Evolutionary conservation across 345 rosid species (phyloP).

Genomic region (Salix viminalis): DNA sequence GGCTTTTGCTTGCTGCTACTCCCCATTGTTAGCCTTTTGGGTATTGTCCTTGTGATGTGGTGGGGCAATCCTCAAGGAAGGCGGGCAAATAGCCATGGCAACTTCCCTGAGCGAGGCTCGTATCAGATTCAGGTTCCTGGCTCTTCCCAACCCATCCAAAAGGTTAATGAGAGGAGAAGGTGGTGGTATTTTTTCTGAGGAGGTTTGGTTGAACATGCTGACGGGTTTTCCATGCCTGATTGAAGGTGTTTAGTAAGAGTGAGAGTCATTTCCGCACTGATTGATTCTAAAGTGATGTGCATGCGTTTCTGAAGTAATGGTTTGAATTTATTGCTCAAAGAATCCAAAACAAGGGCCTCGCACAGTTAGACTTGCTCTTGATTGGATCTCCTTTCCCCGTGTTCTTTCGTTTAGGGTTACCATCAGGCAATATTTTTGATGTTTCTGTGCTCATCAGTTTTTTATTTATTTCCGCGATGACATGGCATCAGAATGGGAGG

Average conservation of each 20-base stretch:
- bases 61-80: conserved; percentile 56
- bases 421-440: too few species aligned
- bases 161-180: conserved; percentile 62
- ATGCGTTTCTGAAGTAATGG: not conserved
- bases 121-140: conserved; percentile 20
- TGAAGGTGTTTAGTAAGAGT: not conserved
- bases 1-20: conserved; percentile 77
- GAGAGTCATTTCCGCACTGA: not conserved
- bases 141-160: conserved; percentile 26
- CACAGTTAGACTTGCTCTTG: not conserved
- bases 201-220: not conserved
- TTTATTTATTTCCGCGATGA: not conserved
- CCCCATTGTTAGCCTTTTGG: conserved; percentile 75
- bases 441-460: not conserved
- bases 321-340: not conserved
- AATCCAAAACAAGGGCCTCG: not conserved
- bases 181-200: conserved; percentile 70
- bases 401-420: not conserved
- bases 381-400: not conserved
- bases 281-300: not conserved
- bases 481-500: not conserved
- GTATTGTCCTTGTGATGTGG: conserved; percentile 68
- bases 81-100: conserved; percentile 20
- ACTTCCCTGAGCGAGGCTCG: conserved; percentile 13
- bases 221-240: not conserved